Evolutionary conservation across 179 eudicot genomes (phyloP).

Genomic region (Sideroxylon spinosum): DNA sequence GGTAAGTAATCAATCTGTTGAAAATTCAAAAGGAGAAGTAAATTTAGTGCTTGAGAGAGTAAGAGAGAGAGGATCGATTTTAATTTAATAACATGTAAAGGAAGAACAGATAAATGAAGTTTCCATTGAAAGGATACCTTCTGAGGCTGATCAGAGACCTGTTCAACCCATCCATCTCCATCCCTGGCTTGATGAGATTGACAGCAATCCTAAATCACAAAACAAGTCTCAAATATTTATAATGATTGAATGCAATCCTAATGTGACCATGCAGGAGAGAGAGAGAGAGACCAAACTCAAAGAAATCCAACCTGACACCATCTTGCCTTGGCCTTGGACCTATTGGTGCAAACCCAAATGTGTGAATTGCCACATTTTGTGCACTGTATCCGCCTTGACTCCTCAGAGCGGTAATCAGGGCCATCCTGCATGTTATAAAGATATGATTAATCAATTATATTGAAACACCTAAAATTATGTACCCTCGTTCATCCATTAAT

Average conservation of each 20-base stretch:
- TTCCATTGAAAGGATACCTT: conserved; percentile 41
- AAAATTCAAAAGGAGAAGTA: background rate
- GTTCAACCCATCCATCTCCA: conserved; percentile 76
- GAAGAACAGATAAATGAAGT: background rate
- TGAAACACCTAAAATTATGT: no score
- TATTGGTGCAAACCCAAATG: conserved; percentile 93
- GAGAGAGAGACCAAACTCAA: conserved; percentile 4
- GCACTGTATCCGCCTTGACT: conserved; percentile 95
- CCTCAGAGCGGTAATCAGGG: conserved; percentile 73
- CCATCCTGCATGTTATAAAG: conserved; percentile 37
- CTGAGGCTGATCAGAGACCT: conserved; percentile 71
- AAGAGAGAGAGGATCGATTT: no score
- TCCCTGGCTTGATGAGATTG: conserved; percentile 99
- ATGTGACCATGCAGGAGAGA: background rate
- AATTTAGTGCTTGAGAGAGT: background rate
- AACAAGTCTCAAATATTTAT: conserved; percentile 4
- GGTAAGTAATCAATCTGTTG: background rate
- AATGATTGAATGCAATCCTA: background rate
- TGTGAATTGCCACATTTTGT: conserved; percentile 90
- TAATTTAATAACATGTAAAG: background rate
- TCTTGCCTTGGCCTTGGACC: conserved; percentile 88
- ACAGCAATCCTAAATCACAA: conserved; percentile 68
- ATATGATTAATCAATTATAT: background rate
- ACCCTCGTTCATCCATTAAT: background rate
- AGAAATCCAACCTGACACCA: conserved; percentile 87